These are phyloP conservation scores for Cryphonectria radicalis DNA, from an alignment of 2,329 filamentous ascomycete species.

Conservation along the genomic window DNA sequence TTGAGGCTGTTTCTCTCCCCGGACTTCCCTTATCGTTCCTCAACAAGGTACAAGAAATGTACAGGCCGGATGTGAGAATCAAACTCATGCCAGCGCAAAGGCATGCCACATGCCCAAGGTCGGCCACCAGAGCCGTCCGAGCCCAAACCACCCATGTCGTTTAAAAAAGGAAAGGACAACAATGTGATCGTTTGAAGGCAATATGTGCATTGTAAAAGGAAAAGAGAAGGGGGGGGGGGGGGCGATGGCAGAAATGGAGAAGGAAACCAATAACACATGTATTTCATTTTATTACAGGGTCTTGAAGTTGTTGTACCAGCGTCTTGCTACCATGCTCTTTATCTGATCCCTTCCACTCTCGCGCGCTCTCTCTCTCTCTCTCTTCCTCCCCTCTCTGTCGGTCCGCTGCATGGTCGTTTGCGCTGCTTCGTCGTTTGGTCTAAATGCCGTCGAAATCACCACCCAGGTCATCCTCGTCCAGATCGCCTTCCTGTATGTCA, in stretches of 20 bases:
- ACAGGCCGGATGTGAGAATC: not conserved
- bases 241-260: not conserved
- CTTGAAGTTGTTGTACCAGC: conserved; percentile 8
- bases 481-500: conserved; percentile 96
- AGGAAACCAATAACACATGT: conserved; percentile 17
- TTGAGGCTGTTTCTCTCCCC: not conserved
- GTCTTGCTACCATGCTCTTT: conserved; percentile 10
- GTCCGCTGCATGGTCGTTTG: not conserved
- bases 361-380: not conserved
- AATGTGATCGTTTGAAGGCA: not conserved
- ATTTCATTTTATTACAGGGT: conserved; percentile 25
- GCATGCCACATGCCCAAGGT: not conserved
- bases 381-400: not conserved
- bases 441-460: conserved; percentile 97
- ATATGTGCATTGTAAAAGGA: not conserved
- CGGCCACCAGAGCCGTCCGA: not conserved
- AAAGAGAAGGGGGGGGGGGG: not conserved
- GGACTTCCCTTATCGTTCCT: not conserved
- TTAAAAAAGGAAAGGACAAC: not conserved
- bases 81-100: not conserved
- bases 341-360: not conserved
- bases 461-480: conserved; percentile 94
- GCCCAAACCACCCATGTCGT: not conserved
- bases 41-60: not conserved
- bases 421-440: conserved; percentile 2